These are phyloP conservation scores for Pythium periplocum DNA, from an alignment of 352 stramenopile species.

Conservation along the genomic window DNA sequence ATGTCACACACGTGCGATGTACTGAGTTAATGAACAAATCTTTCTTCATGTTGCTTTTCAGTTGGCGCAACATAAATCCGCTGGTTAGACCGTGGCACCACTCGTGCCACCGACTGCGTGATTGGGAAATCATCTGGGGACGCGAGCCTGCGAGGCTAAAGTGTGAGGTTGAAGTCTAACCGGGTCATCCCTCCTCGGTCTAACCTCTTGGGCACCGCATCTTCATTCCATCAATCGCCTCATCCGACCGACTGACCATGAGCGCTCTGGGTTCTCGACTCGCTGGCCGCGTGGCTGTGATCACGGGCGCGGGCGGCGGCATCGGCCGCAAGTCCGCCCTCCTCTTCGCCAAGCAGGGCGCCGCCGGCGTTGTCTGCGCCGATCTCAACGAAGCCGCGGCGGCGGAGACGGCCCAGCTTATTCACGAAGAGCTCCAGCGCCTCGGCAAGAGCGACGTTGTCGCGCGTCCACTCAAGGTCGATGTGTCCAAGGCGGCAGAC, in stretches of 20 bases:
- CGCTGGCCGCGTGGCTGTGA: conserved; percentile 69
- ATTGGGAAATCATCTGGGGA: too few species aligned
- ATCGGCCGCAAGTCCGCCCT: conserved; percentile 80
- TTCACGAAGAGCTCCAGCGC: conserved; percentile 63
- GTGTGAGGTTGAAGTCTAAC: too few species aligned
- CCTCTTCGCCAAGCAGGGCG: conserved; percentile 79
- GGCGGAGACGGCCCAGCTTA: conserved; percentile 53
- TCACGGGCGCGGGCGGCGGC: conserved; percentile 76
- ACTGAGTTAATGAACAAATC: too few species aligned
- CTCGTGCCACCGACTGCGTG: too few species aligned
- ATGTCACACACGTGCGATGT: too few species aligned
- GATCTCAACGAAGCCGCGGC: conserved; percentile 71
- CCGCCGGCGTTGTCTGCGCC: conserved; percentile 69
- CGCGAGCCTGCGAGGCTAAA: too few species aligned
- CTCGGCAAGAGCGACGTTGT: conserved; percentile 45
- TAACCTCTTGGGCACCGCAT: neutral
- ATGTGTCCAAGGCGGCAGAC: conserved; percentile 70
- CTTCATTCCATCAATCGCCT: neutral
- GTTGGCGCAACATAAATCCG: too few species aligned
- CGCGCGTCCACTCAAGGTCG: conserved; percentile 46
- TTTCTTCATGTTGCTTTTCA: too few species aligned
- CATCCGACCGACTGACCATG: conserved; percentile 17
- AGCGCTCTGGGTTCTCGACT: conserved; percentile 54
- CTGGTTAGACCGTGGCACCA: too few species aligned
- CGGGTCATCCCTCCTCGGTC: too few species aligned